These are phyloP conservation scores for Fusarium equiseti DNA, from an alignment of 2,329 filamentous ascomycete species.

Conservation along the genomic window DNA sequence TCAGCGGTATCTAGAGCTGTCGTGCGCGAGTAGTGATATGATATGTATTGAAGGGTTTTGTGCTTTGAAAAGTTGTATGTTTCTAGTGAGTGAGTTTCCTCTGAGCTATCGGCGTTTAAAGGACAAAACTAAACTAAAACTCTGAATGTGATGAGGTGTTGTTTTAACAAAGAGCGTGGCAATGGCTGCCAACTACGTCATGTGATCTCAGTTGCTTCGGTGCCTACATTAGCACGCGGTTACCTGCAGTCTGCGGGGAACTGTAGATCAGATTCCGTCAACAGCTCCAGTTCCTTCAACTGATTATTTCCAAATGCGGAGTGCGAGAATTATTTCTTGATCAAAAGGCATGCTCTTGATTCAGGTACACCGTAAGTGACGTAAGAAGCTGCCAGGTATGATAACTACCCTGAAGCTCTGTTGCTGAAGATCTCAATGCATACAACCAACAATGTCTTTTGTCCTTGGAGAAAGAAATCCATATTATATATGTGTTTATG, in stretches of 20 bases:
- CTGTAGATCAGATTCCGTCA: conserved; percentile 42
- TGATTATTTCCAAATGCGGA: conserved; percentile 37
- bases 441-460: not conserved
- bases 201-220: conserved; percentile 27
- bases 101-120: not conserved
- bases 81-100: not conserved
- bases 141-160: conserved; percentile 23
- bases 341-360: conserved; percentile 14
- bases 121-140: not conserved
- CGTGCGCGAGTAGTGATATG: not conserved
- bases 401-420: conserved; percentile 14
- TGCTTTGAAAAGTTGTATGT: not conserved
- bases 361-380: conserved; percentile 10
- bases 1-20: conserved; percentile 21
- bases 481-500: not conserved
- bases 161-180: conserved; percentile 33
- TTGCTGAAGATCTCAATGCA: not conserved
- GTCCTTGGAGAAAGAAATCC: not conserved
- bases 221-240: conserved; percentile 35
- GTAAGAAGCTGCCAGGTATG: conserved; percentile 1
- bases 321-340: conserved; percentile 21
- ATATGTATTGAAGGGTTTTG: not conserved
- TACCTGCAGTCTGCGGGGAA: conserved; percentile 35
- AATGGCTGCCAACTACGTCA: conserved; percentile 38
- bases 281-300: conserved; percentile 15